These are phyloP conservation scores for Eucalyptus sp. DNA, from an alignment of 345 rosid species.

Conservation along the genomic window DNA sequence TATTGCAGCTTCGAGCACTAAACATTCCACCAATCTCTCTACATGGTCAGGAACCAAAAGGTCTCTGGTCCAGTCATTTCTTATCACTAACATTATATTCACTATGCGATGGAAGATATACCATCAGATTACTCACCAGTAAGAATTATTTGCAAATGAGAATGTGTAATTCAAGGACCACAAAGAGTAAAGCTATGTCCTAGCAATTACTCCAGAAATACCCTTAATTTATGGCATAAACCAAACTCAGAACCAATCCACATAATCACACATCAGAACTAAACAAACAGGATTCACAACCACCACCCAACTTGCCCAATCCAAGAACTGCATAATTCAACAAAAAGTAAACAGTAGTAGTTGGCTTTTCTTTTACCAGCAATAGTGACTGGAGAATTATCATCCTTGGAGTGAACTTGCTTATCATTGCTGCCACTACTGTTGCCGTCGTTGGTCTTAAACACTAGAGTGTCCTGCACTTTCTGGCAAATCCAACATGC, in stretches of 20 bases:
- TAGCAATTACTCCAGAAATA: background rate
- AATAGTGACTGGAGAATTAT: slow-evolving; percentile 86
- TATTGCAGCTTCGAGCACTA: background rate
- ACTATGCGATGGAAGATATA: background rate
- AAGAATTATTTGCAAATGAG: background rate
- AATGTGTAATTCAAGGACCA: background rate
- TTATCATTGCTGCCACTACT: background rate
- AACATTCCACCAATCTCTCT: background rate
- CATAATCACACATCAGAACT: background rate
- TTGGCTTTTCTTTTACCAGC: slow-evolving; percentile 36
- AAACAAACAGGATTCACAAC: background rate
- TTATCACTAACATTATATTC: background rate
- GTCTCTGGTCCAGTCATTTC: background rate
- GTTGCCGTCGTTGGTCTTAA: slow-evolving; percentile 1
- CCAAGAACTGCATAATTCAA: background rate
- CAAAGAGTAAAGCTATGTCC: background rate
- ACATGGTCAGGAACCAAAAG: background rate
- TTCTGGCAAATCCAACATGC: slow-evolving; percentile 70
- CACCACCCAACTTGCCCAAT: background rate
- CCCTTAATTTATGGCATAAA: background rate
- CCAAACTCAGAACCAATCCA: background rate
- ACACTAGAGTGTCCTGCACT: slow-evolving; percentile 51
- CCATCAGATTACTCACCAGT: background rate
- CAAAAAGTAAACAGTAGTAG: background rate
- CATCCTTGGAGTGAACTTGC: slow-evolving; percentile 52